Percentiles rank a stretch among this genome's conserved stretches.
Conservation (phyloP, 345 rosid species). For the Brassica incana region DNA sequence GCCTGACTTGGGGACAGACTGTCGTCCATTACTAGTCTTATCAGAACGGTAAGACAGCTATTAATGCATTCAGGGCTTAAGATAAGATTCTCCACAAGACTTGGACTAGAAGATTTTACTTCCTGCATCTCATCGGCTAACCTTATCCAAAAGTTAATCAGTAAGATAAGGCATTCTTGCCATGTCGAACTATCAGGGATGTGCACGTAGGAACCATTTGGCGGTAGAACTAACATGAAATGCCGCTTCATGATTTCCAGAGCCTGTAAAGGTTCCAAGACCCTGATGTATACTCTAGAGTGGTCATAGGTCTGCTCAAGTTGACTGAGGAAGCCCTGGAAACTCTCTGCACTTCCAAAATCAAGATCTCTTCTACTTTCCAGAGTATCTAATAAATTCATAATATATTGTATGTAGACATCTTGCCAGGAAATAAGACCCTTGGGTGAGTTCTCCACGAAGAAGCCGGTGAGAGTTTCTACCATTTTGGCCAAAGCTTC, state of each 20-base stretch:
- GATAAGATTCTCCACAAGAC: slow-evolving; percentile 35
- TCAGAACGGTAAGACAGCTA: slow-evolving; percentile 62
- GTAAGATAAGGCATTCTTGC: slow-evolving; percentile 85
- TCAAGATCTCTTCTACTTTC: slow-evolving; percentile 50
- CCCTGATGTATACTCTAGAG: slow-evolving; percentile 56
- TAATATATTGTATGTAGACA: slow-evolving; percentile 65
- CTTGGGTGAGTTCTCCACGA: slow-evolving; percentile 48
- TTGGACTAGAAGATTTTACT: slow-evolving; percentile 43
- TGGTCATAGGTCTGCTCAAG: slow-evolving; percentile 69
- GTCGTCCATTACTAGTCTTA: slow-evolving; percentile 83
- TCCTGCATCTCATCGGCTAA: slow-evolving; percentile 78
- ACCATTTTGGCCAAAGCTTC: slow-evolving; percentile 92
- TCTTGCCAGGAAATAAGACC: slow-evolving; percentile 66
- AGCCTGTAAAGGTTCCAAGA: slow-evolving; percentile 63
- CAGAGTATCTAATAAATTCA: slow-evolving; percentile 51
- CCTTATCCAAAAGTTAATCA: slow-evolving; percentile 78
- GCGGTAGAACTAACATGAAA: slow-evolving; percentile 52
- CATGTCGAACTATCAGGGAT: slow-evolving; percentile 85
- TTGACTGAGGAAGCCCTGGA: slow-evolving; percentile 58
- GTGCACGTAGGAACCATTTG: slow-evolving; percentile 44
- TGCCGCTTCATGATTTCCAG: slow-evolving; percentile 61
- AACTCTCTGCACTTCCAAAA: slow-evolving; percentile 62
- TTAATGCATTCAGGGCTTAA: slow-evolving; percentile 61
- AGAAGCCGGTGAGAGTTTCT: slow-evolving; percentile 46
- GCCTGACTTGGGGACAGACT: slow-evolving; percentile 88